Conservation (phyloP, 1,284 basidiomycete genomes). For the Neotropicomus parvogracilis region DNA sequence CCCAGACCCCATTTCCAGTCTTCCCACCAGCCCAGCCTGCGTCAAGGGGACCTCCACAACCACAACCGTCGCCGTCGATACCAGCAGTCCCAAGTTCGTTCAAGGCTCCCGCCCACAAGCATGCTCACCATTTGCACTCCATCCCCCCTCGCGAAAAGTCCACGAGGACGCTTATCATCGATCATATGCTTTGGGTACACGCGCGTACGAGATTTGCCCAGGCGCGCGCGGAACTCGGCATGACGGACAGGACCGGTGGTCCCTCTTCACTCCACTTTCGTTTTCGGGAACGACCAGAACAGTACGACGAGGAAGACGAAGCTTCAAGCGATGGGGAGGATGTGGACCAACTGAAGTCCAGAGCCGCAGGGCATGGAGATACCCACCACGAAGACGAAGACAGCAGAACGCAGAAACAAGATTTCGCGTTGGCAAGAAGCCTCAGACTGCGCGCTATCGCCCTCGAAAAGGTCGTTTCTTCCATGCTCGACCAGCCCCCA, state of each 20-base stretch:
- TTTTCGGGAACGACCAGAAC: conserved; percentile 65
- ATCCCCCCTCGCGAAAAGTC: conserved; percentile 78
- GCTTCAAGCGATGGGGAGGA: conserved; percentile 63
- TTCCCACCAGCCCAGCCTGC: conserved; percentile 16
- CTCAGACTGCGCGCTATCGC: conserved; percentile 70
- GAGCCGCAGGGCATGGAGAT: conserved; percentile 49
- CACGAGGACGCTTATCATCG: conserved; percentile 75
- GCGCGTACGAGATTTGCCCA: conserved; percentile 75
- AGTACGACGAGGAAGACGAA: conserved; percentile 69
- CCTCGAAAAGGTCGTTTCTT: conserved; percentile 72
- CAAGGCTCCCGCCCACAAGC: conserved; percentile 37
- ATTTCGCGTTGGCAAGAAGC: conserved; percentile 55
- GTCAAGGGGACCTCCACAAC: conserved; percentile 6
- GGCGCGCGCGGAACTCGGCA: conserved; percentile 74
- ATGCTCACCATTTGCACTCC: conserved; percentile 50
- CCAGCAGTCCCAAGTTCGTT: conserved; percentile 19
- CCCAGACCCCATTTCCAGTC: conserved; percentile 21
- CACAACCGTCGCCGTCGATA: conserved; percentile 13
- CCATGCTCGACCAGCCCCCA: conserved; percentile 76
- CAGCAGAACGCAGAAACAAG: conserved; percentile 50
- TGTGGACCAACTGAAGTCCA: conserved; percentile 46
- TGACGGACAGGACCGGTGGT: conserved; percentile 74
- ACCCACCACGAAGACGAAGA: conserved; percentile 58
- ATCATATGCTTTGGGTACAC: conserved; percentile 81
- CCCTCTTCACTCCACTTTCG: conserved; percentile 51